phyloP scores from a whole-genome alignment of 148 eudicot species.

The Vaccinium myrtillus region DNA sequence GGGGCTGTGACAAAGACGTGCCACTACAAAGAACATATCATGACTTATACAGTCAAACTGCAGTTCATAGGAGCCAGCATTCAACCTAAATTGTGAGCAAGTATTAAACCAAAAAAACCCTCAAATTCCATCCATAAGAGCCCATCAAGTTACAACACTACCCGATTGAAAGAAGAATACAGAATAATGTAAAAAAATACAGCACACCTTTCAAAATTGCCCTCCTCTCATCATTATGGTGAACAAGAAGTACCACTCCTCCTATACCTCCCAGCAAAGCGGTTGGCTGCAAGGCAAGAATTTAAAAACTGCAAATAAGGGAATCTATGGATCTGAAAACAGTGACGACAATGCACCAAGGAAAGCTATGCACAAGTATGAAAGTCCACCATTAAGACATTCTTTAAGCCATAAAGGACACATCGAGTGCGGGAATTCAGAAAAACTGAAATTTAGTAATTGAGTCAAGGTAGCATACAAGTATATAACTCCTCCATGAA shows the following conservation, averaged over 20 bases:
- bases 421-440: neutral
- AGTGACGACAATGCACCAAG: neutral
- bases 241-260: slow-evolving; percentile 51
- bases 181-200: neutral
- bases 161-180: neutral
- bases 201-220: slow-evolving; percentile 63
- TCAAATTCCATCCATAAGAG: neutral
- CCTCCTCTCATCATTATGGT: slow-evolving; percentile 83
- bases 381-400: neutral
- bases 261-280: slow-evolving; percentile 57
- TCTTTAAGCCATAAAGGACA: neutral
- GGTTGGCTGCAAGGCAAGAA: slow-evolving; percentile 50
- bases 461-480: slow-evolving; percentile 40
- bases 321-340: neutral
- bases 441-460: neutral
- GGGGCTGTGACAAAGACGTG: neutral
- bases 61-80: neutral
- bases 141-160: neutral
- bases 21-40: neutral
- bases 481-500: slow-evolving; percentile 32
- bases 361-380: slow-evolving; percentile 10
- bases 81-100: neutral
- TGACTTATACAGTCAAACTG: neutral
- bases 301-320: neutral
- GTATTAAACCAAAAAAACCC: neutral